Conservation (phyloP, 2,329 filamentous ascomycete species). For the Parastagonospora nodorum region DNA sequence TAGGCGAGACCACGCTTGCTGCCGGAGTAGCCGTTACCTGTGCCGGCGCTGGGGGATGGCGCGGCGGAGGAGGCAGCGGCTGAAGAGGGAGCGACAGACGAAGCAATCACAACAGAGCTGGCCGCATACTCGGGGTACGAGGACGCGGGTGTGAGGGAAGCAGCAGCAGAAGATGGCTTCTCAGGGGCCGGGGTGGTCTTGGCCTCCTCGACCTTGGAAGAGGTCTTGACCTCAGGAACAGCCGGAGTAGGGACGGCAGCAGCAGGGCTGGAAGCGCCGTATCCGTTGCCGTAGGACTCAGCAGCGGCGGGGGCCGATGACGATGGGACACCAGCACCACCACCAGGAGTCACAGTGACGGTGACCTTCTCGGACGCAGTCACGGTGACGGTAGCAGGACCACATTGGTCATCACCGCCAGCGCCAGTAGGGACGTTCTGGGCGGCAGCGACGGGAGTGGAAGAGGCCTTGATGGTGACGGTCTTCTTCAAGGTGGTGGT, state of each 20-base stretch:
- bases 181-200: background rate
- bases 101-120: constrained; percentile 9
- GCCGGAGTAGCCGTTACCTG: constrained; percentile 35
- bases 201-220: constrained; percentile 8
- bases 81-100: constrained; percentile 8
- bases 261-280: constrained; percentile 18
- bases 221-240: constrained; percentile 4
- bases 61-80: constrained; percentile 19
- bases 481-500: constrained; percentile 34
- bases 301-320: constrained; percentile 15
- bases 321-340: constrained; percentile 17
- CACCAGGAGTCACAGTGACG: constrained; percentile 45
- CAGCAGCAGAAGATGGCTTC: constrained; percentile 2
- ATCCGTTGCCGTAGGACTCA: constrained; percentile 13
- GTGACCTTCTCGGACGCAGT: constrained; percentile 50
- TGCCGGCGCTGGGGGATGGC: constrained; percentile 21
- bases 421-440: constrained; percentile 25
- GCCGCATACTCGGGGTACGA: constrained; percentile 18
- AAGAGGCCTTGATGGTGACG: constrained; percentile 26
- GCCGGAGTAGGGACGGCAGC: constrained; percentile 13
- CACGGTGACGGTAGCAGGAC: constrained; percentile 41
- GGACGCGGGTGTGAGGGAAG: constrained; percentile 11
- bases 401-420: constrained; percentile 28
- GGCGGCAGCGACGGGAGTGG: constrained; percentile 10
- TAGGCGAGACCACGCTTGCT: constrained; percentile 72